A percentile compares a stretch with the other conserved stretches of the same genome.
These are phyloP conservation scores for Neophaeococcomyces mojaviensis DNA, from an alignment of 2,329 filamentous ascomycete species.

Conservation along the genomic window DNA sequence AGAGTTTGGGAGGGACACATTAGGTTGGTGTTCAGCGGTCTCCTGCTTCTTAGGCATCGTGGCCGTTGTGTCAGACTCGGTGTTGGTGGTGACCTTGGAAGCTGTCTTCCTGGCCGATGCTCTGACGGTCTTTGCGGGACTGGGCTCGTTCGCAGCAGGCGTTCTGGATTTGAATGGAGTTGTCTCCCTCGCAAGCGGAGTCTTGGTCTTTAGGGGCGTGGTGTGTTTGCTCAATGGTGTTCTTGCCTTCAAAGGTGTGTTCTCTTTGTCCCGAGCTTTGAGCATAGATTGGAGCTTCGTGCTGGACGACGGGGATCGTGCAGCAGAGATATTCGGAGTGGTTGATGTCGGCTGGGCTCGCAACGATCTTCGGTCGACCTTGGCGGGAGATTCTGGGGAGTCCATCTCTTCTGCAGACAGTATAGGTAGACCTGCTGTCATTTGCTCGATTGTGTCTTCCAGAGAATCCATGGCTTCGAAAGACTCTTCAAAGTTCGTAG, in stretches of 20 bases:
- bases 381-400: constrained; percentile 24
- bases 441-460: constrained; percentile 45
- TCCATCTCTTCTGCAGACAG: constrained; percentile 13
- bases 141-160: background rate
- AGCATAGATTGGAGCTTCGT: background rate
- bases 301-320: background rate
- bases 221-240: constrained; percentile 1
- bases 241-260: constrained; percentile 3
- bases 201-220: constrained; percentile 1
- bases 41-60: constrained; percentile 9
- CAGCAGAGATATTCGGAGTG: constrained; percentile 6
- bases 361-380: constrained; percentile 10
- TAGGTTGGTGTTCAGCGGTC: background rate
- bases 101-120: constrained; percentile 1
- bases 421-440: constrained; percentile 33
- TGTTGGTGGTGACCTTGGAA: background rate
- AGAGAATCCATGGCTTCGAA: constrained; percentile 45
- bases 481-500: constrained; percentile 34
- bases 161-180: constrained; percentile 2
- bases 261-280: constrained; percentile 6
- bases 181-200: background rate
- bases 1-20: constrained; percentile 20
- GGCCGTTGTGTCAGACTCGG: constrained; percentile 13
- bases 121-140: background rate
- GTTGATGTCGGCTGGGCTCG: background rate